Base-by-base conservation (phyloP, 1,284 basidiomycete species). In the Neonothopanus nambi region DNA sequence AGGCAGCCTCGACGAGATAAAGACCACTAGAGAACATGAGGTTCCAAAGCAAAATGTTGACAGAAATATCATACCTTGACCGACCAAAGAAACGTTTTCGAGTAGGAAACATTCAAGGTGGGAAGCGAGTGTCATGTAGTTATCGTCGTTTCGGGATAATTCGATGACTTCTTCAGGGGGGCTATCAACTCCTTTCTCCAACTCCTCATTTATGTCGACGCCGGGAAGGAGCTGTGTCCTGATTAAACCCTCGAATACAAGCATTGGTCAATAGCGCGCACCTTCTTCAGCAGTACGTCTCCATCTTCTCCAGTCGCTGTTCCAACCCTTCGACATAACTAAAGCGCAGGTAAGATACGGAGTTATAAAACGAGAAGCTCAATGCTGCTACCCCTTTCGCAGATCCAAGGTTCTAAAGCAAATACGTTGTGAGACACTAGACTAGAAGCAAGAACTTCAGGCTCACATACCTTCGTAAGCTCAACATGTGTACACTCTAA, bases 291-390 rank as follows among this genome's bases (percentile, higher is more conserved):
- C 1, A 91, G 70, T 44, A n/a, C n/a, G 70, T 75, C 69, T 91
- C 88, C 80, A 91, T 83, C 62, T 85, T 84, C 55, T 84, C 82
- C 18, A 90, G 75, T 5, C 89, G 76, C 36, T 75, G 79, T 68
- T 91, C 89, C 11, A 92, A 72, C 39, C 80, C 81, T 64, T 90
- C 87, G 33, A 91, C 80, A 70, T 89, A 88, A 43, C 83, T 85
- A 59, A 41, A 18, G 17, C 42, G 36, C n/a, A 49, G 37, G 47
- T 21, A 8, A 17, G 40, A 42, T 38, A 38, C 42, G 26, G 9
- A 45, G 2, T 30, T 38, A 3, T 12, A 52, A 24, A 11, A 56
- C 61, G 18, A 40, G 44, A 15, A 21, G 24, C 30, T 18, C 18
- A 24, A 11, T 3, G 7, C 3, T 33, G 20, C 40, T 48, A 39